phyloP scores from a whole-genome alignment of 2,329 filamentous ascomycete genomes.

The Colletotrichum cereale region DNA sequence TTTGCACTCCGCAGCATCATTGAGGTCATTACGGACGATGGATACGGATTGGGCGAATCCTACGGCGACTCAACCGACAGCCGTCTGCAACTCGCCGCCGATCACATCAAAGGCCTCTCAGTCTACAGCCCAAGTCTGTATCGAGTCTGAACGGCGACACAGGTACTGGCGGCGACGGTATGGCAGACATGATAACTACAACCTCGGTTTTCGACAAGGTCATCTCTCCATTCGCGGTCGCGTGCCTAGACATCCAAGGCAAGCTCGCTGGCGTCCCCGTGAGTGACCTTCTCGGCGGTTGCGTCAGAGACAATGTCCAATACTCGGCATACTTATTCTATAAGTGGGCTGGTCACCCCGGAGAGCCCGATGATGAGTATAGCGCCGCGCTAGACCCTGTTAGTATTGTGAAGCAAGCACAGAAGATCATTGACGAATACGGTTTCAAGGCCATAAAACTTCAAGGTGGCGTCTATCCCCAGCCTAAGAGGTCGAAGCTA shows the following conservation, averaged over 20 bases:
- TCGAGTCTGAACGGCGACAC: constrained; percentile 69
- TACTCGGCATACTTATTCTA: constrained; percentile 60
- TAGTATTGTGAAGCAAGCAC: constrained; percentile 51
- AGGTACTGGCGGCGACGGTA: constrained; percentile 70
- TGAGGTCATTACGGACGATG: constrained; percentile 51
- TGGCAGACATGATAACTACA: constrained; percentile 63
- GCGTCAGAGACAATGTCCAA: constrained; percentile 54
- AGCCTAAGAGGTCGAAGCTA: constrained; percentile 53
- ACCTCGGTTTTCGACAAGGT: constrained; percentile 56
- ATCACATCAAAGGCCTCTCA: constrained; percentile 45
- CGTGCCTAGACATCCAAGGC: constrained; percentile 56
- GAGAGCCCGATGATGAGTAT: constrained; percentile 54
- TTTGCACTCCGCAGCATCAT: constrained; percentile 58
- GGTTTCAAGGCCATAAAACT: constrained; percentile 58
- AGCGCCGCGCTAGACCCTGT: constrained; percentile 52
- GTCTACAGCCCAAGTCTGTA: constrained; percentile 77
- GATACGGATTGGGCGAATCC: constrained; percentile 55
- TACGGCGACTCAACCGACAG: constrained; percentile 55
- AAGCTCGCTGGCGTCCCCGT: constrained; percentile 55
- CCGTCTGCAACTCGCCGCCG: constrained; percentile 50
- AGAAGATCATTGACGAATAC: constrained; percentile 56
- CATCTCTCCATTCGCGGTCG: constrained; percentile 58
- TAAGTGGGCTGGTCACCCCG: constrained; percentile 57
- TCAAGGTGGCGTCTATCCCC: constrained; percentile 58
- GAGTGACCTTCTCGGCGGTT: constrained; percentile 54